Conservation (phyloP, 306 rosid species). For the Ceratonia siliqua region DNA sequence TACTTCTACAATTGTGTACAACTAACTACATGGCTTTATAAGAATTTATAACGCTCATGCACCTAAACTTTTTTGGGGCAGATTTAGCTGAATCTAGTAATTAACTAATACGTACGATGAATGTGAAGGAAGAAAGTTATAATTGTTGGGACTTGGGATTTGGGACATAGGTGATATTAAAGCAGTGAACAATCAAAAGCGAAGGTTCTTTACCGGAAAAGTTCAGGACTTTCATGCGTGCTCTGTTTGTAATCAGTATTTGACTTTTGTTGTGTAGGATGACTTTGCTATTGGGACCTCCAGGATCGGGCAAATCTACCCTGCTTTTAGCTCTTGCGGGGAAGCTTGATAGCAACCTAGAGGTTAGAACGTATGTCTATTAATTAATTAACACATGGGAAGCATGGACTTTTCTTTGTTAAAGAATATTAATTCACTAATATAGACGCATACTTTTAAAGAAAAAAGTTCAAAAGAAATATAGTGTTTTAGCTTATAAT, state of each 20-base stretch:
- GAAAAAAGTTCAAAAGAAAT: background rate
- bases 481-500: background rate
- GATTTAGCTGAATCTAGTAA: background rate
- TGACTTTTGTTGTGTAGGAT: slow-evolving; percentile 50
- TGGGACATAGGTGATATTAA: background rate
- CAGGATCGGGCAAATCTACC: slow-evolving; percentile 81
- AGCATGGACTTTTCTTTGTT: background rate
- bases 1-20: background rate
- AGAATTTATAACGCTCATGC: background rate
- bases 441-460: background rate
- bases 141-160: background rate
- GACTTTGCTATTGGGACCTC: slow-evolving; percentile 88
- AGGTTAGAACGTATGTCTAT: slow-evolving; percentile 41
- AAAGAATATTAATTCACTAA: background rate
- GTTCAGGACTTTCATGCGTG: slow-evolving; percentile 44
- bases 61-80: background rate
- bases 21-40: background rate
- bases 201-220: background rate
- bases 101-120: background rate
- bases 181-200: background rate
- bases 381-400: background rate
- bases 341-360: slow-evolving; percentile 61
- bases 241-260: background rate
- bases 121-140: background rate
- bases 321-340: slow-evolving; percentile 82